phyloP scores from a whole-genome alignment of 106 monocot species.

The Phalaenopsis equestris region DNA sequence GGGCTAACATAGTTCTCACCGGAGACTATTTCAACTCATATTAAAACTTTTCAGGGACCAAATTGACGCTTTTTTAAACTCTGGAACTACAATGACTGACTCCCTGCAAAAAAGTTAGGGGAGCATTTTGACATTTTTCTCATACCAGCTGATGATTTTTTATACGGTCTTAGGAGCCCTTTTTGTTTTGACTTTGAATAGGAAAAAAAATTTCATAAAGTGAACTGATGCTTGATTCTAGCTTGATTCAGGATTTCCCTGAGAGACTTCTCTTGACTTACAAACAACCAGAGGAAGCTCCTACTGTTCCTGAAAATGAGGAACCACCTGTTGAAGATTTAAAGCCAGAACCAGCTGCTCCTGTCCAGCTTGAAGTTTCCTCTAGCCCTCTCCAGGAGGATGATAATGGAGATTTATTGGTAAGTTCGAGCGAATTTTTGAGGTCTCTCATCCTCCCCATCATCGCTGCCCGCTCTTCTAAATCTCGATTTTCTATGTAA shows the following conservation, averaged over 20 bases:
- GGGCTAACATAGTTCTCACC: too few relatives aligned
- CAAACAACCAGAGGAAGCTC: conserved; percentile 58
- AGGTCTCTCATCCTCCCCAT: neutral
- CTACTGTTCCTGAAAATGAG: conserved; percentile 26
- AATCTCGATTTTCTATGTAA: neutral
- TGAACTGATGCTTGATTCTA: neutral
- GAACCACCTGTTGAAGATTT: conserved; percentile 27
- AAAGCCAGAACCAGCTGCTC: conserved; percentile 10
- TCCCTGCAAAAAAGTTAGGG: too few relatives aligned
- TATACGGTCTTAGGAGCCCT: too few relatives aligned
- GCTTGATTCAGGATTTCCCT: conserved; percentile 59
- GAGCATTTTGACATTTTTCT: too few relatives aligned
- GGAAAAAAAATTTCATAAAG: neutral
- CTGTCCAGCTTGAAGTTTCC: conserved; percentile 33
- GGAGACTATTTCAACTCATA: too few relatives aligned
- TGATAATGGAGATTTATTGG: conserved; percentile 64
- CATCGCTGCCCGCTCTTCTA: too few relatives aligned
- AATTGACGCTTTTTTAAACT: too few relatives aligned
- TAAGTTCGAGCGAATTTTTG: conserved; percentile 8
- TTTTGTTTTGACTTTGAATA: too few relatives aligned
- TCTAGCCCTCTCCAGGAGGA: conserved; percentile 17
- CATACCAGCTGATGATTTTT: too few relatives aligned
- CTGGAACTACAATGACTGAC: too few relatives aligned
- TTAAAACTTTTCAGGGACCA: too few relatives aligned
- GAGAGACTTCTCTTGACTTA: conserved; percentile 91